These are phyloP conservation scores for Marasmius tenuissimus DNA, from an alignment of 1,284 basidiomycete genomes.

Conservation along the genomic window DNA sequence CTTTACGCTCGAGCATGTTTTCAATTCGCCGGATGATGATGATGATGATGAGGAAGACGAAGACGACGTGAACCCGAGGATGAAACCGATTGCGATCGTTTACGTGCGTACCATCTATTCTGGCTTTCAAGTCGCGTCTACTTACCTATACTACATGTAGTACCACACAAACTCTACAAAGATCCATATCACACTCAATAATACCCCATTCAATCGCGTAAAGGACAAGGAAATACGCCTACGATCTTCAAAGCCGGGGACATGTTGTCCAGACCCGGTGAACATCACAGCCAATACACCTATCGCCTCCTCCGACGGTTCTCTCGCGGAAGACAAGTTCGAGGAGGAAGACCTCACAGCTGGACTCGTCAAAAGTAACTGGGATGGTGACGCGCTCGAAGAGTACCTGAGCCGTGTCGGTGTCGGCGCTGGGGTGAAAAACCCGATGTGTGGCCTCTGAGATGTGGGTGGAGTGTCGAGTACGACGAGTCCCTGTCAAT, in stretches of 20 bases:
- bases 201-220: slow-evolving; percentile 45
- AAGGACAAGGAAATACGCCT: slow-evolving; percentile 58
- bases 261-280: slow-evolving; percentile 28
- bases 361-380: slow-evolving; percentile 2
- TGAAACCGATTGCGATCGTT: slow-evolving; percentile 43
- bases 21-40: slow-evolving; percentile 48
- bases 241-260: slow-evolving; percentile 55
- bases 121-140: neutral
- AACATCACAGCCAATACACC: slow-evolving; percentile 23
- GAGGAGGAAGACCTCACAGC: slow-evolving; percentile 6
- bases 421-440: no score
- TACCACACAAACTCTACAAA: slow-evolving; percentile 28
- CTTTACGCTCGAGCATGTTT: slow-evolving; percentile 53
- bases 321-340: neutral
- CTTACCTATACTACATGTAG: slow-evolving; percentile 48
- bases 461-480: neutral
- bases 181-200: slow-evolving; percentile 63
- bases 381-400: slow-evolving; percentile 17
- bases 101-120: slow-evolving; percentile 47
- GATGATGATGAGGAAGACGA: slow-evolving; percentile 31
- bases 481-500: slow-evolving; percentile 1
- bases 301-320: neutral
- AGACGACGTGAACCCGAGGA: neutral
- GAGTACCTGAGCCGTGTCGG: neutral
- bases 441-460: no score